Percentiles rank a stretch among this genome's conserved stretches.
These are phyloP conservation scores for Daucus carota DNA, from an alignment of 129 eudicot genomes.

Conservation along the genomic window DH1_v3.0 NC_030385.2:7898001-7898500, in stretches of 20 bases:
- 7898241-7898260: slow-evolving; percentile 10
- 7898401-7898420: not conserved
- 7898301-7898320: slow-evolving; percentile 27
- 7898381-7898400: slow-evolving; percentile 41
- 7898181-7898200: slow-evolving; percentile 15
- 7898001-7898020: slow-evolving; percentile 2
- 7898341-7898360: slow-evolving; percentile 66
- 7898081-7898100: slow-evolving; percentile 23
- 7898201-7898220: slow-evolving; percentile 9
- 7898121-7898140: not conserved
- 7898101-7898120: not conserved
- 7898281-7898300: slow-evolving; percentile 2
- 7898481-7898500: not conserved
- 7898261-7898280: slow-evolving; percentile 12
- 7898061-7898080: slow-evolving; percentile 2
- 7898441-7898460: no score
- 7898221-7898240: not conserved
- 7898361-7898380: slow-evolving; percentile 35
- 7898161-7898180: slow-evolving; percentile 24
- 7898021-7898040: slow-evolving; percentile 10
- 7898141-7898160: slow-evolving; percentile 9
- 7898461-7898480: not conserved
- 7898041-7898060: slow-evolving; percentile 3
- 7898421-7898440: not conserved
- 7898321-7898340: no score